phyloP scores from a whole-genome alignment of 2,329 filamentous ascomycete genomes.

The Ascocoryne sarcoides region DNA sequence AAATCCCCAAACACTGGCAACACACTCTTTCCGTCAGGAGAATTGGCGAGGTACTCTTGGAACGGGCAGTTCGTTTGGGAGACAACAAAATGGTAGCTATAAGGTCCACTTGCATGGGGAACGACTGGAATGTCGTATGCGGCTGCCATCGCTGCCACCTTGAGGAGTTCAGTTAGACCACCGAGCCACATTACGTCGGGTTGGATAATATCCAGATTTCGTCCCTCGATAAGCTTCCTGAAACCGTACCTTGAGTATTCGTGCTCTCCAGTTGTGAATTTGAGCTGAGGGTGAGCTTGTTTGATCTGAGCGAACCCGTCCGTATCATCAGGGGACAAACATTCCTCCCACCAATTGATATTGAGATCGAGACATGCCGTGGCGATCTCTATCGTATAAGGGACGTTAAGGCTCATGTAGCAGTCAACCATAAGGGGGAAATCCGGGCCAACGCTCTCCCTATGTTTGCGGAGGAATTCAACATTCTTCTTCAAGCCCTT shows the following conservation, averaged over 20 bases:
- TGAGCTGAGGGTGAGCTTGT: conserved; percentile 77
- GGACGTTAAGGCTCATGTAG: conserved; percentile 91
- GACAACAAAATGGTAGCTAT: conserved; percentile 93
- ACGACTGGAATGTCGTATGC: conserved; percentile 94
- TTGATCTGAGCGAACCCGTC: conserved; percentile 88
- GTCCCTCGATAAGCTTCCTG: conserved; percentile 84
- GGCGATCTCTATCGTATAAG: conserved; percentile 86
- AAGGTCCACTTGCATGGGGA: conserved; percentile 87
- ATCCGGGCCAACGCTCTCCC: conserved; percentile 76
- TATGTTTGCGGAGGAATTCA: conserved; percentile 77
- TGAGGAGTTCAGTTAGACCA: conserved; percentile 84
- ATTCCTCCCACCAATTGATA: conserved; percentile 98
- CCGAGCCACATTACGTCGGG: conserved; percentile 98
- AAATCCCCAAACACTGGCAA: conserved; percentile 87
- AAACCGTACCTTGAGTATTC: conserved; percentile 93
- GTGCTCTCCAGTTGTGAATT: conserved; percentile 94
- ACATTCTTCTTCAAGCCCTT: conserved; percentile 81
- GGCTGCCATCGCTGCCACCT: conserved; percentile 78
- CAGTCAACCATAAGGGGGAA: conserved; percentile 94
- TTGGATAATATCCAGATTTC: conserved; percentile 89
- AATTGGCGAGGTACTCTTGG: conserved; percentile 94
- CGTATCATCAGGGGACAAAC: conserved; percentile 80
- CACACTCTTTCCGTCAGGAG: conserved; percentile 80
- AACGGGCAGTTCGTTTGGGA: conserved; percentile 90
- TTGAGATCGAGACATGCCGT: conserved; percentile 74